A percentile compares a stretch with the other conserved stretches of the same genome.
phyloP scores from a whole-genome alignment of 805 yeast species.

The Kurtzmaniella fragi region DNA sequence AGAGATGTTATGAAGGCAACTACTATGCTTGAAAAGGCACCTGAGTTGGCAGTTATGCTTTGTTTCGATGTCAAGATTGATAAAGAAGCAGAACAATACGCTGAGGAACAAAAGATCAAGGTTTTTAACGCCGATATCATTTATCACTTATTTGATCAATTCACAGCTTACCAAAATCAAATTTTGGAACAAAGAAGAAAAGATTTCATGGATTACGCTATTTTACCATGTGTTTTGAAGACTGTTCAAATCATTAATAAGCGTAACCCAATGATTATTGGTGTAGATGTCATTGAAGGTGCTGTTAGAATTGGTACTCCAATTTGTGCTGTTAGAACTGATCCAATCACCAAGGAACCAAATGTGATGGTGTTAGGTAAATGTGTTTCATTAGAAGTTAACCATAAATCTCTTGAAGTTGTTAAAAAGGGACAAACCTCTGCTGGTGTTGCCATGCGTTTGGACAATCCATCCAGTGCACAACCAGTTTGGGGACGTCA shows the following conservation, averaged over 20 bases:
- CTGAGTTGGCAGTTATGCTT: conserved; percentile 94
- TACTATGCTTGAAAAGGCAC: conserved; percentile 95
- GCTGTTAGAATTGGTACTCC: conserved; percentile 89
- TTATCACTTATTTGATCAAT: conserved; percentile 92
- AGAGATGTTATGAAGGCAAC: conserved; percentile 98
- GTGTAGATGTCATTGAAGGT: conserved; percentile 96
- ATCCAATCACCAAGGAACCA: conserved; percentile 76
- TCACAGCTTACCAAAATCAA: conserved; percentile 86
- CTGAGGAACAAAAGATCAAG: conserved; percentile 85
- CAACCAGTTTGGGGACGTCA: conserved; percentile 99
- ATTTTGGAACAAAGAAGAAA: conserved; percentile 86
- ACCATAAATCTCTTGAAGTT: conserved; percentile 73
- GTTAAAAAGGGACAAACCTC: conserved; percentile 94
- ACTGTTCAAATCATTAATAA: conserved; percentile 95
- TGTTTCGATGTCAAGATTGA: conserved; percentile 97
- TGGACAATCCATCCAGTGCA: conserved; percentile 85
- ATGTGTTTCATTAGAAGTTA: conserved; percentile 91
- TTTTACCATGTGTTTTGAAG: conserved; percentile 91
- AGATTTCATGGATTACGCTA: conserved; percentile 83
- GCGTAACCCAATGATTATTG: conserved; percentile 98
- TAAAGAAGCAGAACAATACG: conserved; percentile 97
- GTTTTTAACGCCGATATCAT: conserved; percentile 95
- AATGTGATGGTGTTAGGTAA: conserved; percentile 75
- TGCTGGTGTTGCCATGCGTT: conserved; percentile 98
- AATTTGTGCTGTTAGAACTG: conserved; percentile 85